Conservation (phyloP, 306 rosid species). For the Geum urbanum region DNA sequence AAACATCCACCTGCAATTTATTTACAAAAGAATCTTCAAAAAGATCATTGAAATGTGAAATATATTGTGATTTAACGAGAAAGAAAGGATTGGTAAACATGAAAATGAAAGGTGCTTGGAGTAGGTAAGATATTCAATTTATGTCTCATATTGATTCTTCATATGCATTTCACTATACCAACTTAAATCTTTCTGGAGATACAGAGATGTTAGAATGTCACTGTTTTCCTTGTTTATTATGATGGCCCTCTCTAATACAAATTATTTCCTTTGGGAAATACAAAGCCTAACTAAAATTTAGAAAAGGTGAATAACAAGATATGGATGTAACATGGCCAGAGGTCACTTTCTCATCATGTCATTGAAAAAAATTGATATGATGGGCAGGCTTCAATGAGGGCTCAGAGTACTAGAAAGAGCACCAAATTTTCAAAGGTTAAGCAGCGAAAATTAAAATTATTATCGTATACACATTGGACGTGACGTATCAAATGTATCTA, state of each 20-base stretch:
- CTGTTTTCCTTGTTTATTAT: conserved; percentile 8
- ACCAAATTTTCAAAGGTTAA: background rate
- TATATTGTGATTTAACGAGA: background rate
- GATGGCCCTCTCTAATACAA: background rate
- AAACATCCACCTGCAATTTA: conserved; percentile 9
- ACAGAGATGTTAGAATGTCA: conserved; percentile 1
- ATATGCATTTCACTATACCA: background rate
- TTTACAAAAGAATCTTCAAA: conserved; percentile 25
- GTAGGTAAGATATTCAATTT: conserved; percentile 7
- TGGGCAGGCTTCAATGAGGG: background rate
- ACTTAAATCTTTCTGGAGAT: background rate
- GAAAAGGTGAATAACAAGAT: conserved; percentile 16
- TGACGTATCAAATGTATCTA: background rate
- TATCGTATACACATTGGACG: background rate
- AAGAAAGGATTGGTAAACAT: background rate
- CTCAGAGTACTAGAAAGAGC: background rate
- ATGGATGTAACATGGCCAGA: conserved; percentile 16
- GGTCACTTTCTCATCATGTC: conserved; percentile 27
- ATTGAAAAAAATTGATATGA: background rate
- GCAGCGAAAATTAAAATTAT: background rate
- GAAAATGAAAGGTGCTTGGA: conserved; percentile 7
- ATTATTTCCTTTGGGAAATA: conserved; percentile 11
- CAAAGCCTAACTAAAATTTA: conserved; percentile 15
- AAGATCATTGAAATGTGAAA: conserved; percentile 22
- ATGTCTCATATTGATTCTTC: background rate